Evolutionary conservation across 495 filamentous ascomycete genomes (phyloP), one percentile per base, ranked within the genome.

Genomic region (Penicillium nucicola): DNA sequence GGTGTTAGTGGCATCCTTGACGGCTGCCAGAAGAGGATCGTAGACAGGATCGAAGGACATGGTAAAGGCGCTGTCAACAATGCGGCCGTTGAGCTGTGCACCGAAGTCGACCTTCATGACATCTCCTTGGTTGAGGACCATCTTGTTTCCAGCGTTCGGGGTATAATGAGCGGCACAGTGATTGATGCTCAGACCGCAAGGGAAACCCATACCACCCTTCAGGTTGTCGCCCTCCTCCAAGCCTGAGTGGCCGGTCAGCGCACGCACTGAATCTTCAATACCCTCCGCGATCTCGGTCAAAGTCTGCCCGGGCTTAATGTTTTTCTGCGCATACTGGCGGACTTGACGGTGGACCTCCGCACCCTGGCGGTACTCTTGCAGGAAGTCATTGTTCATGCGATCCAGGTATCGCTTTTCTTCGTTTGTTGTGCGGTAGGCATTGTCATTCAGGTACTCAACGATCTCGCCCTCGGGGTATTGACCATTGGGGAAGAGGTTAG

Each of bases 61-160:
- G 11, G 91, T 96, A 66, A 96, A 96, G 5, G 91, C 91, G 67
- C 87, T 91, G 71, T 96, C 91, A 20, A 96, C 88, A 61, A 96
- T 96, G 45, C 86, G 79, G 8, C 91, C 91, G 62, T 91, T 93
- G 59, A 96, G 80, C 55, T 96, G 91, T 8, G 92, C 88, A 32
- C 91, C 91, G 51, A 95, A 90, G 66, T 96, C 91, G 36, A 96
- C 87, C 66, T 91, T 95, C 86, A 96, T 85, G 25, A 96, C 90
- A 69, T 96, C 89, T 40, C 84, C 83, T 45, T 93, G 70, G 60
- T 89, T 77, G 49, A 95, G 70, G 28, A 91, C 74, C 58, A 85
- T 85, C 71, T 95, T 93, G 67, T 88, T 88, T 45, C 90, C 90
- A n/a, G 90, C 84, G 70, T 95, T 96, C 19, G 91, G 91, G 4